Percentiles rank a stretch among this genome's conserved stretches.
Conservation (phyloP, 129 eudicot genomes). For the Chrysanthemum seticuspe region DNA sequence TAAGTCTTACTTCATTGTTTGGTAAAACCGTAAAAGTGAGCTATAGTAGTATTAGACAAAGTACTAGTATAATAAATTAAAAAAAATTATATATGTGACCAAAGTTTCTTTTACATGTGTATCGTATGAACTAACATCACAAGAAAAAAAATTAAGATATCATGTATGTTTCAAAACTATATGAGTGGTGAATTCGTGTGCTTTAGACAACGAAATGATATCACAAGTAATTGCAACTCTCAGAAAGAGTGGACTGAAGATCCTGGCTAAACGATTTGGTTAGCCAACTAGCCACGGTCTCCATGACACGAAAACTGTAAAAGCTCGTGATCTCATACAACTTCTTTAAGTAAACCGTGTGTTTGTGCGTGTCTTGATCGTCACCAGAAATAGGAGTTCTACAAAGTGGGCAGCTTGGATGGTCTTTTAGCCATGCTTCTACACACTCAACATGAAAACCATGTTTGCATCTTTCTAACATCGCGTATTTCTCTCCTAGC, state of each 20-base stretch:
- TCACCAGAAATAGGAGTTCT: slow-evolving; percentile 22
- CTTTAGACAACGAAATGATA: neutral
- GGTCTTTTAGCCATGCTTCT: slow-evolving; percentile 28
- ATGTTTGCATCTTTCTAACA: slow-evolving; percentile 23
- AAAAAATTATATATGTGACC: too few relatives aligned
- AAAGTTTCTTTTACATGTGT: too few relatives aligned
- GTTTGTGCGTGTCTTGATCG: neutral
- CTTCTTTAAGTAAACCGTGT: slow-evolving; percentile 9
- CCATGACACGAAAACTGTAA: slow-evolving; percentile 1
- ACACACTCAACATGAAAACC: slow-evolving; percentile 35
- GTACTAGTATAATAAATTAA: too few relatives aligned
- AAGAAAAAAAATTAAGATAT: too few relatives aligned
- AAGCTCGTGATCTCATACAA: neutral
- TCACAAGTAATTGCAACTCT: slow-evolving; percentile 30
- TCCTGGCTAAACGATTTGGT: slow-evolving; percentile 28
- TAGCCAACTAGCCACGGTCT: slow-evolving; percentile 7
- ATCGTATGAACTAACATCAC: too few relatives aligned
- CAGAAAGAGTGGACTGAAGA: slow-evolving; percentile 21
- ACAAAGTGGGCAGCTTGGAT: slow-evolving; percentile 37
- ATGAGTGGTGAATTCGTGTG: neutral
- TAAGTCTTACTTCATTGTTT: too few relatives aligned
- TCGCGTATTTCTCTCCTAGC: slow-evolving; percentile 17
- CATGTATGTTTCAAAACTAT: neutral
- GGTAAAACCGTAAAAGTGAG: too few relatives aligned
- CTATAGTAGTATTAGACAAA: too few relatives aligned